These are phyloP conservation scores for Boehmeria nivea DNA, from an alignment of 306 rosid species.

Conservation along the genomic window DNA sequence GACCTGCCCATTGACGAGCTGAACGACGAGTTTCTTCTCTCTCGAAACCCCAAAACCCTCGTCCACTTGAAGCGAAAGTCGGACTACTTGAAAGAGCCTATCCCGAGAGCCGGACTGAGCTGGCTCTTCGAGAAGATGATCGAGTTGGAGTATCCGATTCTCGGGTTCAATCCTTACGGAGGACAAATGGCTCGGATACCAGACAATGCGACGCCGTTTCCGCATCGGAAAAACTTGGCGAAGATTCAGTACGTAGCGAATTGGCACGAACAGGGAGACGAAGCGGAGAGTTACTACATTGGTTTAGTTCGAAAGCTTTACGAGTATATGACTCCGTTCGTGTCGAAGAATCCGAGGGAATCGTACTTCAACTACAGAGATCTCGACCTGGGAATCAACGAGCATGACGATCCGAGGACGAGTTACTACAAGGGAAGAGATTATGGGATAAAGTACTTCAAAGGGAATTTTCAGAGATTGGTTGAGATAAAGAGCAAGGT, in stretches of 20 bases:
- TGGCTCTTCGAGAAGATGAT: not conserved
- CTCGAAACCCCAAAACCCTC: not conserved
- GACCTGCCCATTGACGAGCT: not conserved
- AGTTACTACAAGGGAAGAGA: conserved; percentile 4
- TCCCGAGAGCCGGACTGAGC: not conserved
- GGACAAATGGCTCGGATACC: not conserved
- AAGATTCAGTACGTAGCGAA: conserved; percentile 42
- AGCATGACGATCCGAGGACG: not conserved
- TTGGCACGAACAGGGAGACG: conserved; percentile 37
- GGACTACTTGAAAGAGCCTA: not conserved
- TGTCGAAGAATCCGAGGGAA: conserved; percentile 58
- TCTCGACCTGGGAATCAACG: conserved; percentile 45
- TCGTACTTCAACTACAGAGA: conserved; percentile 51
- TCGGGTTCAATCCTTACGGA: not conserved
- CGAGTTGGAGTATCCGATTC: not conserved
- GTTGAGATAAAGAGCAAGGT: conserved; percentile 47
- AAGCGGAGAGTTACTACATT: conserved; percentile 19
- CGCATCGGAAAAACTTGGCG: too few species aligned
- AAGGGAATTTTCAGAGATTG: conserved; percentile 34
- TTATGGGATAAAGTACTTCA: conserved; percentile 28
- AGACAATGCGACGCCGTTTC: not conserved
- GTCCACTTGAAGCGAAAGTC: not conserved
- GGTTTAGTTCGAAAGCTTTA: conserved; percentile 24
- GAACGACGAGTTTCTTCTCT: not conserved
- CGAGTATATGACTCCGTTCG: conserved; percentile 47